These are phyloP conservation scores for Fusarium praegraminearum DNA, from an alignment of 2,329 filamentous ascomycete species.

Conservation along the genomic window DNA sequence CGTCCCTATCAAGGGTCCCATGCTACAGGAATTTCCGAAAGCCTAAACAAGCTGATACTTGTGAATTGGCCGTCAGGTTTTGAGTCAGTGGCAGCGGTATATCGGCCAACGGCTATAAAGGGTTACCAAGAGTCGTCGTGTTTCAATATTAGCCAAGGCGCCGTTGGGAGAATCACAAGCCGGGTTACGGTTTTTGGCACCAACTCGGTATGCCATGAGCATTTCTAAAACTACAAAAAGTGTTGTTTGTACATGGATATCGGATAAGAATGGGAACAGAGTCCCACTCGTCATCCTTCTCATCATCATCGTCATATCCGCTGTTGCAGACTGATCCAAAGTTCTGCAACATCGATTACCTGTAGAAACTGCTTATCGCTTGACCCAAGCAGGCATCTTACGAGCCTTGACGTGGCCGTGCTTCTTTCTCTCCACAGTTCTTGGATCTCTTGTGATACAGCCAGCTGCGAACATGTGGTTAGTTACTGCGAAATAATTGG, in stretches of 20 bases:
- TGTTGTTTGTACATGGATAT: constrained; percentile 46
- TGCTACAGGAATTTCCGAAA: constrained; percentile 28
- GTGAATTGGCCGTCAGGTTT: constrained; percentile 12
- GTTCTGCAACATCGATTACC: constrained; percentile 22
- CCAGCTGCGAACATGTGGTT: constrained; percentile 74
- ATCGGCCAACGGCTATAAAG: not conserved
- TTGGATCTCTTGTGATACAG: constrained; percentile 89
- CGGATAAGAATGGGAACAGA: constrained; percentile 25
- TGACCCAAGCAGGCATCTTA: constrained; percentile 99
- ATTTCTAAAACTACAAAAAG: constrained; percentile 48
- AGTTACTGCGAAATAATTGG: constrained; percentile 52
- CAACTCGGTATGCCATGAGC: constrained; percentile 29
- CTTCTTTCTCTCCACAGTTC: constrained; percentile 98
- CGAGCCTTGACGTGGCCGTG: constrained; percentile 94
- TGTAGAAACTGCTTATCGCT: constrained; percentile 65
- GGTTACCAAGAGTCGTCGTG: not conserved
- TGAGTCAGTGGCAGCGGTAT: constrained; percentile 2
- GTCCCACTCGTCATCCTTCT: constrained; percentile 35
- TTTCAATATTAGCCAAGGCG: constrained; percentile 3
- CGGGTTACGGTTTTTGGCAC: constrained; percentile 20
- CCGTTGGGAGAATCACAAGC: constrained; percentile 15
- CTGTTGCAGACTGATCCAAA: constrained; percentile 28
- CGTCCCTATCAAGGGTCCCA: constrained; percentile 33
- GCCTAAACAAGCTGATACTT: constrained; percentile 4
- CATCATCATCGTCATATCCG: constrained; percentile 37